Percentiles rank a stretch among this genome's conserved stretches.
Evolutionary conservation across 345 rosid genomes (phyloP).

Genomic region (Syzygium grande): DNA sequence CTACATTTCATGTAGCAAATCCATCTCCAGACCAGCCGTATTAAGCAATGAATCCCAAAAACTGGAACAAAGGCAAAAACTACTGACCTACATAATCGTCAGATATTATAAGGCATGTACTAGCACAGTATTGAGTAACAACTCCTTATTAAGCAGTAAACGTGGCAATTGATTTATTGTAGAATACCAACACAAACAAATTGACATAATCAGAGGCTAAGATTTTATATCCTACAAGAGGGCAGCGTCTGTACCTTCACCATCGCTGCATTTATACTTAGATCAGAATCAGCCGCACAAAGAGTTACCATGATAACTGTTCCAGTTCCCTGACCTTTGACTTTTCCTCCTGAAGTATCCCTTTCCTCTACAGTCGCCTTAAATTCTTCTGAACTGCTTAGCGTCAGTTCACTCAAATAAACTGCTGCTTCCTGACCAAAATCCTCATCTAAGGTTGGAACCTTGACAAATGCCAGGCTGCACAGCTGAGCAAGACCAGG

Average conservation of each 20-base stretch:
- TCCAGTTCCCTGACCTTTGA: slow-evolving; percentile 95
- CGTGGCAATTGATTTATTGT: not conserved
- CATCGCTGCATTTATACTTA: slow-evolving; percentile 79
- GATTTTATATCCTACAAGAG: not conserved
- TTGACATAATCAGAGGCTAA: not conserved
- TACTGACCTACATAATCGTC: not conserved
- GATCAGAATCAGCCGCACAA: slow-evolving; percentile 62
- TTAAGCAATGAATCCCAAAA: not conserved
- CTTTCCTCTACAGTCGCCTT: slow-evolving; percentile 74
- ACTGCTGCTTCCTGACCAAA: slow-evolving; percentile 84
- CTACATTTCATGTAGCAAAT: not conserved
- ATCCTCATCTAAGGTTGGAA: slow-evolving; percentile 76
- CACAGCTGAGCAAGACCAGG: slow-evolving; percentile 91
- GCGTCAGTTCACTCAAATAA: slow-evolving; percentile 52
- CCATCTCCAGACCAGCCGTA: not conserved
- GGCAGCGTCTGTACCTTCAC: slow-evolving; percentile 50
- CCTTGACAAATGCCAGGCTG: slow-evolving; percentile 86
- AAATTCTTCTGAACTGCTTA: slow-evolving; percentile 62
- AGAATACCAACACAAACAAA: not conserved
- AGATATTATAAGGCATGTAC: not conserved
- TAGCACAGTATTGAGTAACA: not conserved
- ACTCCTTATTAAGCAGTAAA: not conserved
- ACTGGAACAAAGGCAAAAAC: not conserved
- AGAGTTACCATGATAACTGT: slow-evolving; percentile 61
- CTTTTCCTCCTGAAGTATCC: slow-evolving; percentile 85